Evolutionary conservation across 768 basidiomycete genomes (phyloP).

Genomic region (Rhizopogon vesiculosus): DNA sequence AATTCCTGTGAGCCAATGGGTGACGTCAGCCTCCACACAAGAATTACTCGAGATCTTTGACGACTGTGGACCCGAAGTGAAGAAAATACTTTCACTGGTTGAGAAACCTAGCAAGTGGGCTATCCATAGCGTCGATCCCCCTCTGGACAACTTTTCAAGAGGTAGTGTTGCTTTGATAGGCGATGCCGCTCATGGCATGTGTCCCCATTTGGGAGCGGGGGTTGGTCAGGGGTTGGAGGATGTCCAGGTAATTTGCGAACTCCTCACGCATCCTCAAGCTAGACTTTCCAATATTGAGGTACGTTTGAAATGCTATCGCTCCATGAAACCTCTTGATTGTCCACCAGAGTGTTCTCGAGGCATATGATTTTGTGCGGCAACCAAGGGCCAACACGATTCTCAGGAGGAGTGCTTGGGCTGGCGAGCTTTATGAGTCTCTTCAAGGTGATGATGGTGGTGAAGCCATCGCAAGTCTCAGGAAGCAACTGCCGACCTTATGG

Average conservation of each 20-base stretch:
- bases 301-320: constrained; percentile 4
- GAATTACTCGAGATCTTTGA: constrained; percentile 40
- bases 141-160: constrained; percentile 37
- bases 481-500: constrained; percentile 37
- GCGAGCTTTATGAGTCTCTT: constrained; percentile 33
- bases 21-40: constrained; percentile 31
- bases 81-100: constrained; percentile 36
- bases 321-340: not conserved
- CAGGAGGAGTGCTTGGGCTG: constrained; percentile 34
- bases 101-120: constrained; percentile 46
- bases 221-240: constrained; percentile 61
- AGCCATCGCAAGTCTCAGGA: constrained; percentile 23
- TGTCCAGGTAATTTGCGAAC: constrained; percentile 38
- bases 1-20: constrained; percentile 34
- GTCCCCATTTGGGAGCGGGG: constrained; percentile 54
- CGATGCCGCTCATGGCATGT: constrained; percentile 58
- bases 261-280: constrained; percentile 41
- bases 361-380: constrained; percentile 40
- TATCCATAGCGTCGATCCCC: constrained; percentile 44
- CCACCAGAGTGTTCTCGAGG: constrained; percentile 38
- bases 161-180: constrained; percentile 48
- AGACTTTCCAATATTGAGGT: constrained; percentile 37
- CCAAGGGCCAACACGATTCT: constrained; percentile 49
- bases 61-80: constrained; percentile 44
- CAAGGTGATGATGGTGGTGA: constrained; percentile 27